These are phyloP conservation scores for Hemileia vastatrix DNA, from an alignment of 1,284 basidiomycete genomes.

Conservation along the genomic window DNA sequence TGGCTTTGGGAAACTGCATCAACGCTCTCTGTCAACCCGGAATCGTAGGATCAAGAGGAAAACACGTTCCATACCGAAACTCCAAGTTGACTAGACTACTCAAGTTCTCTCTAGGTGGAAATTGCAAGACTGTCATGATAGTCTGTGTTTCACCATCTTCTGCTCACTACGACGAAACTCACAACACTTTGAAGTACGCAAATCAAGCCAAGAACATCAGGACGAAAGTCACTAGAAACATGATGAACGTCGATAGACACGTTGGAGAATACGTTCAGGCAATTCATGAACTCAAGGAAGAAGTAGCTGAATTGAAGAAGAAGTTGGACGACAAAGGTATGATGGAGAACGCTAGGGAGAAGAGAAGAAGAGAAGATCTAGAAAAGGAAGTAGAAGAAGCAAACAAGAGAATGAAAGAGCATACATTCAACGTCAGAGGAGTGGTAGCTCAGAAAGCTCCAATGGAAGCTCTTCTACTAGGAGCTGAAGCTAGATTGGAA, in stretches of 20 bases:
- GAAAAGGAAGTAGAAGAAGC: conserved; percentile 59
- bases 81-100: conserved; percentile 42
- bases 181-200: conserved; percentile 44
- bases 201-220: conserved; percentile 45
- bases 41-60: conserved; percentile 20
- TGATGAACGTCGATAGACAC: conserved; percentile 43
- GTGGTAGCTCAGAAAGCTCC: conserved; percentile 56
- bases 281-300: conserved; percentile 73
- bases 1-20: conserved; percentile 44
- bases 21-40: conserved; percentile 42
- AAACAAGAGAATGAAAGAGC: conserved; percentile 59
- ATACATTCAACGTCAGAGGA: conserved; percentile 46
- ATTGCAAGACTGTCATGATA: conserved; percentile 45
- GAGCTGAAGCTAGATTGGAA: conserved; percentile 61
- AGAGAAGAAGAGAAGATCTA: conserved; percentile 54
- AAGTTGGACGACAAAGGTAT: conserved; percentile 57
- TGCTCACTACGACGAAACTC: conserved; percentile 43
- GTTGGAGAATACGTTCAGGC: conserved; percentile 59
- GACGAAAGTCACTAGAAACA: conserved; percentile 42
- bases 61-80: conserved; percentile 42
- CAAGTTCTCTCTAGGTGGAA: conserved; percentile 44
- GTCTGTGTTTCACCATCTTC: conserved; percentile 43
- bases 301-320: conserved; percentile 74
- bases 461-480: conserved; percentile 62
- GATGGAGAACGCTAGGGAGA: conserved; percentile 48